A percentile compares a stretch with the other conserved stretches of the same genome.
These are phyloP conservation scores for Cicer pinnatifidum DNA, from an alignment of 306 rosid species.

Conservation along the genomic window DNA sequence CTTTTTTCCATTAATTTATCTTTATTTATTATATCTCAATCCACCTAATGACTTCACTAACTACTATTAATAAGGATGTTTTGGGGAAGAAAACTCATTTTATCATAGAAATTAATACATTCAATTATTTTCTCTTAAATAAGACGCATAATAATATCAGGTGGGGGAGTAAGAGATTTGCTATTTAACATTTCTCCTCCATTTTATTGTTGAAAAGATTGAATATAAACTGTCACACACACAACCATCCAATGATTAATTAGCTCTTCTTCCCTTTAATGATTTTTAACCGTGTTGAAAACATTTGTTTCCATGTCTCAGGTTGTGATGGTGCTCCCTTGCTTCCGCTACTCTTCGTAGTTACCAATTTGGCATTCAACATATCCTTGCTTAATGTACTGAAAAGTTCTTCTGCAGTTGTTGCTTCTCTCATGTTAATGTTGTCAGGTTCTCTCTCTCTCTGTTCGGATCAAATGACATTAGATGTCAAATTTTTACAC, in stretches of 20 bases:
- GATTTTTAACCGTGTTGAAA: conserved; percentile 22
- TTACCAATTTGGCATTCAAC: conserved; percentile 75
- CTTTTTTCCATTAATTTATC: no score
- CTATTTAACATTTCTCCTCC: neutral
- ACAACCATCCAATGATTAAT: conserved; percentile 7
- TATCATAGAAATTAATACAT: no score
- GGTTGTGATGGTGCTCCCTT: conserved; percentile 86
- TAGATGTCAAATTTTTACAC: neutral
- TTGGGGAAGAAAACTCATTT: no score
- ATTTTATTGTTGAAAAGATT: neutral
- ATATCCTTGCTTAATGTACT: conserved; percentile 72
- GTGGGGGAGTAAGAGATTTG: neutral
- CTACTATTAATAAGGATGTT: no score
- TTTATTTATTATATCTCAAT: no score
- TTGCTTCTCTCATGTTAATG: conserved; percentile 78
- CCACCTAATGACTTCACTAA: no score
- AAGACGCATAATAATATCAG: no score
- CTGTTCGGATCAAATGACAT: neutral
- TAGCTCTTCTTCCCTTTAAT: conserved; percentile 31
- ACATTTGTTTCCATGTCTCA: conserved; percentile 43
- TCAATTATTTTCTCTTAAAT: no score
- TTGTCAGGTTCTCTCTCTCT: conserved; percentile 69
- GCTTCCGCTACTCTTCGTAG: conserved; percentile 82
- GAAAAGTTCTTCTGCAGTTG: conserved; percentile 80
- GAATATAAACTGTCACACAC: neutral